Base-by-base conservation (phyloP, 495 filamentous ascomycete species). In the Penicillium flavigenum region DNA sequence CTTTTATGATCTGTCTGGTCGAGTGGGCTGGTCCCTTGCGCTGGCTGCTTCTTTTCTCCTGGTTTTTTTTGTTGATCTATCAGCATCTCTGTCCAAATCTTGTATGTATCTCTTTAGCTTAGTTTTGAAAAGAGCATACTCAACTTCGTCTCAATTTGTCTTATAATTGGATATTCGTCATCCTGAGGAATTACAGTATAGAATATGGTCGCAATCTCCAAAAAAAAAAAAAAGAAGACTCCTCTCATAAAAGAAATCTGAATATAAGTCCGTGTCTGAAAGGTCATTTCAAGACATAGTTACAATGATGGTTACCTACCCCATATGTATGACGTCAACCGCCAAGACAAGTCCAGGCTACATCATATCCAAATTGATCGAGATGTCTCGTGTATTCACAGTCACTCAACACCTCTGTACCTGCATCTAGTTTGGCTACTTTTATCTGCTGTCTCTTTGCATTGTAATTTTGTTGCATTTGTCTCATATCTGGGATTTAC, bases 91-190 rank as follows among this genome's bases (percentile, higher is more conserved):
- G 46, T 55, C 54, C 48, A 60, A 56, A 56, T 59, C 4, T 47
- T 68, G 63, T 64, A 66, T 64, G 66, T 68, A 66, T 60, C 63
- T 62, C 56, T 55, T 58, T 47, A 50, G 47, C 38, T 51, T 47
- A 56, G 52, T 41, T 54, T 59, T 41, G 42, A 61, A 60, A 63
- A 63, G 52, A 60, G 53, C 60, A 60, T 65, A 51, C 65, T 56
- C 9, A 29, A n/a, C 7, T 19, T 47, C 49, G 16, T 48, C 31
- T 34, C 32, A 6, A 2, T 16, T 39, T 19, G 32, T 51, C 19
- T 1, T 34, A 27, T 48, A 48, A 19, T 1, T 32, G 41, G 17
- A 4, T 43, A 22, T 44, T 24, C 9, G 9, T 24, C 16, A 14
- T 36, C 4, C 34, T 16, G 34, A 14, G 5, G 16, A 38, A n/a